A percentile compares a stretch with the other conserved stretches of the same genome.
phyloP scores from a whole-genome alignment of 805 yeast species.

The Myxozyma vanderwaltii region DNA sequence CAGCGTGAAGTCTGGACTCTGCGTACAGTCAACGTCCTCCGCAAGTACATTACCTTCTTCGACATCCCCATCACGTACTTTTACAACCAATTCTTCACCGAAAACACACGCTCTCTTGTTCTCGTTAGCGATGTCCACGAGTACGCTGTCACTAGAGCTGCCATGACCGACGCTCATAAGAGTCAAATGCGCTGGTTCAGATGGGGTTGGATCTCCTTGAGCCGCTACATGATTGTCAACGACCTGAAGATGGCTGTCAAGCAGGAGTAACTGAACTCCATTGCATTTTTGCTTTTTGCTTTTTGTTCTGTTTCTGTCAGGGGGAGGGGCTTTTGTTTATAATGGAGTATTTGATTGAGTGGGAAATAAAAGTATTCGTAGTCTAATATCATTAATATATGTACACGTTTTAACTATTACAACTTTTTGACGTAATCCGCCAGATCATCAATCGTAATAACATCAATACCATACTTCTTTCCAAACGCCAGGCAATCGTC shows the following conservation, averaged over 20 bases:
- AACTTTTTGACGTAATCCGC: conserved; percentile 51
- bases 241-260: conserved; percentile 47
- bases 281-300: no score
- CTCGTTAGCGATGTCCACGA: conserved; percentile 38
- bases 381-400: neutral
- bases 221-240: conserved; percentile 77
- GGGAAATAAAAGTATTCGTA: neutral
- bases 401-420: neutral
- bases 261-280: neutral
- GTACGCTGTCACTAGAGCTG: conserved; percentile 51
- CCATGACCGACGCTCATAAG: conserved; percentile 80
- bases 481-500: conserved; percentile 80
- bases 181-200: conserved; percentile 97
- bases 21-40: conserved; percentile 41
- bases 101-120: conserved; percentile 29
- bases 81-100: conserved; percentile 17
- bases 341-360: neutral
- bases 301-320: no score
- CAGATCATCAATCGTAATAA: conserved; percentile 77
- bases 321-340: no score
- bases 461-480: conserved; percentile 59
- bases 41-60: conserved; percentile 44
- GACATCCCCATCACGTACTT: conserved; percentile 41
- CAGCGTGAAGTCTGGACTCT: conserved; percentile 39
- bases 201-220: conserved; percentile 78